Percentiles rank a stretch among this genome's conserved stretches.
Evolutionary conservation across 164 flowering plant species (phyloP).

Genomic region (Dillenia turbinata): DNA sequence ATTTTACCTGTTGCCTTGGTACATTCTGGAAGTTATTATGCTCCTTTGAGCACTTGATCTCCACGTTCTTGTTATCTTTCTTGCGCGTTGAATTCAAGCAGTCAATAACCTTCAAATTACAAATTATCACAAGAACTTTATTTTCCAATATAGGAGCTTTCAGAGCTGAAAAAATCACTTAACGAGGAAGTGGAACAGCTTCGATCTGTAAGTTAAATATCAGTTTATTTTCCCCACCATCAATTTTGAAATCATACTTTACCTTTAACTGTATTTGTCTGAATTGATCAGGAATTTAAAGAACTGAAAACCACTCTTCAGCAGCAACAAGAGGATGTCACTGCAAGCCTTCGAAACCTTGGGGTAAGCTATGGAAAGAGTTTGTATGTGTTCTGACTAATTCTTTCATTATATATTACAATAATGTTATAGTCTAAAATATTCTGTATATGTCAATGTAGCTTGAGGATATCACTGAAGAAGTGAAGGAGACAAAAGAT

Average conservation of each 20-base stretch:
- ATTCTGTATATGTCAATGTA: conserved; percentile 15
- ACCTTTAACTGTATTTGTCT: background rate
- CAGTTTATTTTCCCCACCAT: background rate
- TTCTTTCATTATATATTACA: no score
- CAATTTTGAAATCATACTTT: background rate
- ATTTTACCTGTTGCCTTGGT: no score
- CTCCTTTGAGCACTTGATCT: no score
- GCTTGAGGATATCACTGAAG: conserved; percentile 52
- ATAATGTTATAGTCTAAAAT: background rate
- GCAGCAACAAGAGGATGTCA: conserved; percentile 90
- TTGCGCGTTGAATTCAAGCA: no score
- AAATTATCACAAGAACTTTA: background rate
- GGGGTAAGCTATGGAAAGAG: conserved; percentile 34
- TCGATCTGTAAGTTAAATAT: conserved; percentile 48
- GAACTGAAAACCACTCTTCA: conserved; percentile 76
- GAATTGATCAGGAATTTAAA: conserved; percentile 58
- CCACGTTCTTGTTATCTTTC: no score
- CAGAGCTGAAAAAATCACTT: conserved; percentile 78
- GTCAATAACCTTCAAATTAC: no score
- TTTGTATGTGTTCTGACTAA: no score
- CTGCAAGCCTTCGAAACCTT: conserved; percentile 54
- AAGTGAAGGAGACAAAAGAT: conserved; percentile 24
- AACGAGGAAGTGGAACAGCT: conserved; percentile 87
- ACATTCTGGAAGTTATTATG: no score
- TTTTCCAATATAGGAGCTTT: conserved; percentile 55